phyloP scores from a whole-genome alignment of 352 stramenopile species.

The Elongisporangium undulatum region DNA sequence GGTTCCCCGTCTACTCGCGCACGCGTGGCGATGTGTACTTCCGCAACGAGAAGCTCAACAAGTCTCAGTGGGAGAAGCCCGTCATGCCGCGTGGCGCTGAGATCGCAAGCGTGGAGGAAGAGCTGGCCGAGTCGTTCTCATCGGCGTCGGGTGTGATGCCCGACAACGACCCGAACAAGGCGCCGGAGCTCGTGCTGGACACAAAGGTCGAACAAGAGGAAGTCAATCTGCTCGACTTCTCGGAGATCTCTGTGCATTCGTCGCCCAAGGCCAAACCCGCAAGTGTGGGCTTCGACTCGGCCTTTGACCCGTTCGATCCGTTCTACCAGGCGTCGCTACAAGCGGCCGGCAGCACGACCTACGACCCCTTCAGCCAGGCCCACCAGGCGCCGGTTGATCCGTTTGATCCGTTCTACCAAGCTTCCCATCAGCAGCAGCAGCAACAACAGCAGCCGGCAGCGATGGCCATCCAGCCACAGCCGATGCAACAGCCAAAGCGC shows the following conservation, averaged over 20 bases:
- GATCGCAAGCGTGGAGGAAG: constrained; percentile 7
- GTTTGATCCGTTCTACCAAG: constrained; percentile 10
- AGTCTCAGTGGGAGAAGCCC: constrained; percentile 76
- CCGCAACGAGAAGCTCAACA: constrained; percentile 50
- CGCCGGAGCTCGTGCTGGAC: constrained; percentile 24
- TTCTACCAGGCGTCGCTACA: constrained; percentile 9
- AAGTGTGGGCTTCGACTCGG: constrained; percentile 11
- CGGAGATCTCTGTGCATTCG: constrained; percentile 44
- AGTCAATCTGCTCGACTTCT: constrained; percentile 65
- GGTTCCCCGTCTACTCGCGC: constrained; percentile 77
- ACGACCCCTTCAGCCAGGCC: neutral
- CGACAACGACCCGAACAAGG: constrained; percentile 15
- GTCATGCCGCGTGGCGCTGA: constrained; percentile 38
- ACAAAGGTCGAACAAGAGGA: constrained; percentile 20
- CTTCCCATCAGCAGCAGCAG: neutral
- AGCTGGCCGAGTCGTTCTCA: constrained; percentile 1
- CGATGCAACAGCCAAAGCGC: constrained; percentile 16
- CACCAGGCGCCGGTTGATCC: constrained; percentile 9
- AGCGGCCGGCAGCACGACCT: constrained; percentile 1
- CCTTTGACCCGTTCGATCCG: constrained; percentile 45
- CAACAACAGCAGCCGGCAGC: neutral
- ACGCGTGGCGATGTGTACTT: constrained; percentile 74
- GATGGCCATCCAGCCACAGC: constrained; percentile 6
- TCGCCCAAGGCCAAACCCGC: constrained; percentile 23
- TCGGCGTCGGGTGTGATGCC: neutral